Evolutionary conservation across 179 eudicot species (phyloP), one percentile per base, ranked within the genome.

Genomic region (Gypsophila paniculata): DNA sequence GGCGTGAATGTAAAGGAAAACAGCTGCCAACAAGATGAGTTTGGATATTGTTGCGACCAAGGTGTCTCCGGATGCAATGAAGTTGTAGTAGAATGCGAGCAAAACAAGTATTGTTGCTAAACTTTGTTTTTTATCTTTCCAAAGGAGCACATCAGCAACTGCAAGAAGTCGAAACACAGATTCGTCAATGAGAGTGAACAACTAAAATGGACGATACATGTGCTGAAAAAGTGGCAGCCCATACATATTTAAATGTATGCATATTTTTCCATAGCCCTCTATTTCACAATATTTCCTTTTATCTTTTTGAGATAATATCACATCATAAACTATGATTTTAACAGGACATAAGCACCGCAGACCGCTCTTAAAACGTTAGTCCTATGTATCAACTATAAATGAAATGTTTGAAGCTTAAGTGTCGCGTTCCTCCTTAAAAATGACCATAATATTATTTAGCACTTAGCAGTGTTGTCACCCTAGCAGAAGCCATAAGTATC

Each of bases 101-200:
- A 91, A 77, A 72, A 87, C 52, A 26, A 90, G 74, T 36, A 84
- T 25, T 36, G 80, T 67, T 26, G 81, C 77, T 34, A 88, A 77
- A 51, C 93, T 87, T 78, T 80, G 86, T 83, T 65, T 89, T 78
- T 74, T 87, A 77, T 89, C 81, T 81, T 87, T 91, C 97, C 96
- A 91, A 18, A 89, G 89, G 72, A 89, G 86, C 65, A 83, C 78
- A 76, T 91, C 89, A 78, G 94, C 96, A 86, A 83, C 99, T 94
- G 97, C 85, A 82, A 52, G 71, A 76, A 36, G 51, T n/a, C 34
- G 67, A 65, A 32, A 58, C 15, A 67, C 22, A 44, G 21, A 32
- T 48, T 23, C 39, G 44, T 74, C 72, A 65, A 71, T 26, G 65
- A 55, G 60, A 53, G 62, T 63, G 49, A 15, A 23, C 29, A 51